Evolutionary conservation across 441 rosid genomes (phyloP).

Genomic region (Raphanus hybrid): DNA sequence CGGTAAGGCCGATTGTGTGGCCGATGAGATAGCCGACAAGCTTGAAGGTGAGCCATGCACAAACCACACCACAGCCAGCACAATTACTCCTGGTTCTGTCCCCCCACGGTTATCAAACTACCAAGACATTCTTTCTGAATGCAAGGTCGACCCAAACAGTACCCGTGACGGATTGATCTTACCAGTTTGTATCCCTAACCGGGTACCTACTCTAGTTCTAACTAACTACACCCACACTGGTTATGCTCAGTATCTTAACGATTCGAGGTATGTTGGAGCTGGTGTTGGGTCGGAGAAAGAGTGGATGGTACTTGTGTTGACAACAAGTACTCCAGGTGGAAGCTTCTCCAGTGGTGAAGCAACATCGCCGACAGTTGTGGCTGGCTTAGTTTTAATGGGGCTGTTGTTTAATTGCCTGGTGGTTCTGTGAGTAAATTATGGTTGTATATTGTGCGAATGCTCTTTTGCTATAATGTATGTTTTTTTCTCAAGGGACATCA

Average conservation of each 20-base stretch:
- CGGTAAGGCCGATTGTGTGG: slow-evolving; percentile 65
- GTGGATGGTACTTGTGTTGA: slow-evolving; percentile 78
- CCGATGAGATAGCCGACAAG: slow-evolving; percentile 62
- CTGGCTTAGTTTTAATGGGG: slow-evolving; percentile 23
- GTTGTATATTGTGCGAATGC: slow-evolving; percentile 8
- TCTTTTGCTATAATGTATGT: slow-evolving; percentile 4
- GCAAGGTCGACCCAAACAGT: slow-evolving; percentile 58
- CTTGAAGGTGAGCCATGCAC: slow-evolving; percentile 61
- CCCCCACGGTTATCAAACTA: slow-evolving; percentile 51
- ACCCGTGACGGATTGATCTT: slow-evolving; percentile 60
- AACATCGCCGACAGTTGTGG: neutral
- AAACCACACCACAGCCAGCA: slow-evolving; percentile 10
- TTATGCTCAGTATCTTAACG: slow-evolving; percentile 58
- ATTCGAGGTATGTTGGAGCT: slow-evolving; percentile 59
- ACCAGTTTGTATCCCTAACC: slow-evolving; percentile 67
- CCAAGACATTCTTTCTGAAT: slow-evolving; percentile 54
- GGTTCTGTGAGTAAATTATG: slow-evolving; percentile 20
- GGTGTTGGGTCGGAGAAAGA: slow-evolving; percentile 76
- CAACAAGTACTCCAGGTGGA: slow-evolving; percentile 51
- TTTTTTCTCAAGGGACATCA: neutral
- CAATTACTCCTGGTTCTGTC: slow-evolving; percentile 29
- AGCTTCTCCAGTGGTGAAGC: slow-evolving; percentile 49
- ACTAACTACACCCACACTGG: slow-evolving; percentile 69
- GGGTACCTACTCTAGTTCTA: slow-evolving; percentile 64
- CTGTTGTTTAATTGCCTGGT: slow-evolving; percentile 26